Evolutionary conservation across 257 asterid species (phyloP).

Genomic region (Orobanche coerulescens): DNA sequence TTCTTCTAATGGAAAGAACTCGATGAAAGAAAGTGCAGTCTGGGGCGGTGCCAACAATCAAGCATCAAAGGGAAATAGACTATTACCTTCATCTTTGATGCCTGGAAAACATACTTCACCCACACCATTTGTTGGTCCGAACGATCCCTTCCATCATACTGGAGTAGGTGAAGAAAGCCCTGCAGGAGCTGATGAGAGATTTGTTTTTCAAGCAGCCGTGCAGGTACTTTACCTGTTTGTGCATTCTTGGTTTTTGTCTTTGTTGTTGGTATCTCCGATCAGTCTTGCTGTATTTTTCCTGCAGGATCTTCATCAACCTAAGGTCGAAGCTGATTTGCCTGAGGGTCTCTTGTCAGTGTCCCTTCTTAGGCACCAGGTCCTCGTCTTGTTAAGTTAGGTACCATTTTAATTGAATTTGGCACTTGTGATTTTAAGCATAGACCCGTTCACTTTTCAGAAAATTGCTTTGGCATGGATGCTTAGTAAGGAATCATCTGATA

Average conservation of each 20-base stretch:
- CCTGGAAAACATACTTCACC: conserved; percentile 40
- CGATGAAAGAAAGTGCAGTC: conserved; percentile 23
- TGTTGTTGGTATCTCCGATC: background rate
- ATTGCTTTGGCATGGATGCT: conserved; percentile 97
- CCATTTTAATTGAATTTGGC: conserved; percentile 23
- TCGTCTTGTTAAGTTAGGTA: conserved; percentile 21
- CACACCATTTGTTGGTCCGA: conserved; percentile 32
- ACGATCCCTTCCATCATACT: conserved; percentile 43
- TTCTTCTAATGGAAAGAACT: conserved; percentile 34
- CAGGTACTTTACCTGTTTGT: conserved; percentile 49
- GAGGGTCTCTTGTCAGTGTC: conserved; percentile 77
- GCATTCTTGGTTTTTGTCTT: conserved; percentile 15
- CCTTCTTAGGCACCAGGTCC: conserved; percentile 97
- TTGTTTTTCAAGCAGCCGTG: conserved; percentile 84
- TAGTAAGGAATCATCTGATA: conserved; percentile 66
- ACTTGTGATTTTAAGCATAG: conserved; percentile 21
- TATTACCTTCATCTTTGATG: conserved; percentile 48
- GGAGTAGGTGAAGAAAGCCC: conserved; percentile 64
- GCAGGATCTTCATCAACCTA: conserved; percentile 78
- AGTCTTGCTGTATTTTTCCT: conserved; percentile 18
- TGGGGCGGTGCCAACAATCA: conserved; percentile 30
- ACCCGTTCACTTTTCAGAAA: conserved; percentile 46
- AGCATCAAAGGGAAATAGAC: conserved; percentile 42
- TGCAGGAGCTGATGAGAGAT: conserved; percentile 80
- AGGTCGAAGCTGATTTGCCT: conserved; percentile 46